Conservation (phyloP, 2,329 filamentous ascomycete genomes). For the Stagonosporopsis tanaceti region DNA sequence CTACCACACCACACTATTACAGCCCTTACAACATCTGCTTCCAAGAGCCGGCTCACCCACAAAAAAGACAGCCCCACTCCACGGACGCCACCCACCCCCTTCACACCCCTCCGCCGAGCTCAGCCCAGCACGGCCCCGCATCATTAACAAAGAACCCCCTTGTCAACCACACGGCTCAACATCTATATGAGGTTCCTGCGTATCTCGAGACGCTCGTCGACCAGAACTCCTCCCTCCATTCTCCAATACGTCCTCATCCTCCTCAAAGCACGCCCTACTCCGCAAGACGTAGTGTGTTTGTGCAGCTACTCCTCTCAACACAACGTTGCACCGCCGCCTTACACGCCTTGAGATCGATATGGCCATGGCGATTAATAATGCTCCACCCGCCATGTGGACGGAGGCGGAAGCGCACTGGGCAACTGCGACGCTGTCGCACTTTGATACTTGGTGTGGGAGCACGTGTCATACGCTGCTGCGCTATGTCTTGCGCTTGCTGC, state of each 20-base stretch:
- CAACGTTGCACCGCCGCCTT: conserved; percentile 9
- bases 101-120: neutral
- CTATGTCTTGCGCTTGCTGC: conserved; percentile 1
- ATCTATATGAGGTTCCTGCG: neutral
- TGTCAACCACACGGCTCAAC: neutral
- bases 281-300: conserved; percentile 12
- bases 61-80: neutral
- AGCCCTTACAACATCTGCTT: neutral
- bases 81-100: neutral
- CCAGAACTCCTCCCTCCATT: conserved; percentile 33
- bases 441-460: conserved; percentile 8
- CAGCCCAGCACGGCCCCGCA: neutral
- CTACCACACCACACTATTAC: neutral
- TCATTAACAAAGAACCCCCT: conserved; percentile 1
- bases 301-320: conserved; percentile 5
- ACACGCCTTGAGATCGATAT: neutral
- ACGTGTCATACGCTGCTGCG: conserved; percentile 3
- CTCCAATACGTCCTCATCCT: conserved; percentile 40
- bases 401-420: neutral
- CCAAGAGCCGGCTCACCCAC: neutral
- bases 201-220: neutral
- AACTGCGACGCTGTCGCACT: neutral
- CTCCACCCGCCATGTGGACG: neutral
- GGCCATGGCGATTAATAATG: neutral
- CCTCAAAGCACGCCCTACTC: conserved; percentile 38